Base-by-base conservation (phyloP, 2,329 filamentous ascomycete genomes). In the Alternaria brassicicola region DNA sequence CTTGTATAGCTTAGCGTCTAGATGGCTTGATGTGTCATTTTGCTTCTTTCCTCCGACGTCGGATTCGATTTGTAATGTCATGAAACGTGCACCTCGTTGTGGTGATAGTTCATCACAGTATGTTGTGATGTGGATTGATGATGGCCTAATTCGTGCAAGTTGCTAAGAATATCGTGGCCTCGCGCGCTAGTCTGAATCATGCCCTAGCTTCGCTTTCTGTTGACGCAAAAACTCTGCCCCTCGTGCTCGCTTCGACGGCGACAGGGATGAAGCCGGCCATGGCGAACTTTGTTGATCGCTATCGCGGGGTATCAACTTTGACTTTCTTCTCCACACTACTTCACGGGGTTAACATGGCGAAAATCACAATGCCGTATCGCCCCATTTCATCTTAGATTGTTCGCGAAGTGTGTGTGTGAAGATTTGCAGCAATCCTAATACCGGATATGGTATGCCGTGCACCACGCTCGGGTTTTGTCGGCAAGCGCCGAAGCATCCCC, bases 191-290 rank as follows among this genome's bases (percentile, higher is more conserved):
- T 6, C 19, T 9, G 0, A 6, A 6, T 15, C 25, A n/a, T 17
- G 10, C 5, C 4, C 36, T 53, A 48, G 55, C 30, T 0, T 13
- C n/a, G 15, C 30, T 33, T 33, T 33, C 28, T 47, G 28, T 33
- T 33, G 43, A 33, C 28, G 30, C 43, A 47, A 36, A 47, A 52
- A 41, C 23, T 47, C 33, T 61, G 56, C 60, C 63, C 62, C 53
- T 56, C 57, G 26, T 55, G 36, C 38, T 63, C 55, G 59, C 55
- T 58, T 57, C 54, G 19, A 59, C 9, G 26, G 7, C 39, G 49
- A 45, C 30, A 36, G 21, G 51, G 39, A 46, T 55, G 19, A 10
- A 17, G 26, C 19, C 28, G 12, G 28, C 17, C 28, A 45, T 23
- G 19, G 43, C 36, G 35, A 45, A 36, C 21, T 53, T n/a, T 41